These are phyloP conservation scores for Aspergillus puulaauensis DNA, from an alignment of 2,329 filamentous ascomycete species.

Conservation along the genomic window DNA sequence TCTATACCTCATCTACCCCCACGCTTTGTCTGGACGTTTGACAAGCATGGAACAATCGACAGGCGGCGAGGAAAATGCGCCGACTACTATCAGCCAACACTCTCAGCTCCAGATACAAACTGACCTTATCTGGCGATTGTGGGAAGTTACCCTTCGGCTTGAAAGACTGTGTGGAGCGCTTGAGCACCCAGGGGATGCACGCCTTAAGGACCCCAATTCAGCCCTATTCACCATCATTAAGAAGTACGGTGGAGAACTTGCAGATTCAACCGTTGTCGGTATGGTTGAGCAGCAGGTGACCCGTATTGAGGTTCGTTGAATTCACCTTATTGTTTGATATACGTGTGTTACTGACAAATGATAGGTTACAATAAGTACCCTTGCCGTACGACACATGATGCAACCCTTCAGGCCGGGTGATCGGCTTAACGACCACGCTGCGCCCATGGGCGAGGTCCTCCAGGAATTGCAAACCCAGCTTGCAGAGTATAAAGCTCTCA, in stretches of 20 bases:
- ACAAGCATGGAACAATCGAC: slow-evolving; percentile 47
- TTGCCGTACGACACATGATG: slow-evolving; percentile 76
- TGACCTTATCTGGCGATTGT: slow-evolving; percentile 82
- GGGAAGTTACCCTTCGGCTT: slow-evolving; percentile 82
- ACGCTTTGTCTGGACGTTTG: slow-evolving; percentile 74
- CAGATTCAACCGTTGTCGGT: slow-evolving; percentile 81
- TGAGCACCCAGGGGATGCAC: slow-evolving; percentile 65
- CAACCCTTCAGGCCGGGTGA: slow-evolving; percentile 63
- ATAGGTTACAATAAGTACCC: slow-evolving; percentile 77
- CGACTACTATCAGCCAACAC: slow-evolving; percentile 61
- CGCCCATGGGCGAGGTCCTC: slow-evolving; percentile 70
- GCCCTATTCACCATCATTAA: slow-evolving; percentile 75
- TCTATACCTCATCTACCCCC: slow-evolving; percentile 93
- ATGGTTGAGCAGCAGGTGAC: slow-evolving; percentile 95
- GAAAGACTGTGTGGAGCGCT: slow-evolving; percentile 91
- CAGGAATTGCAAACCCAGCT: slow-evolving; percentile 42
- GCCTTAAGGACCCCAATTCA: slow-evolving; percentile 76
- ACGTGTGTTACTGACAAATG: slow-evolving; percentile 18
- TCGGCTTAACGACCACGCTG: slow-evolving; percentile 69
- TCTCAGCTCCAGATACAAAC: slow-evolving; percentile 76
- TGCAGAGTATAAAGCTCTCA: slow-evolving; percentile 41
- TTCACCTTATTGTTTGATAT: neutral
- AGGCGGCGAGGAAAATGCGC: slow-evolving; percentile 42
- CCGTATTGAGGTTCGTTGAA: slow-evolving; percentile 80
- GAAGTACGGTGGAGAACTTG: slow-evolving; percentile 75